These are phyloP conservation scores for Ensete ventricosum DNA, from an alignment of 176 grass and related monocot genomes.

Conservation along the genomic window DNA sequence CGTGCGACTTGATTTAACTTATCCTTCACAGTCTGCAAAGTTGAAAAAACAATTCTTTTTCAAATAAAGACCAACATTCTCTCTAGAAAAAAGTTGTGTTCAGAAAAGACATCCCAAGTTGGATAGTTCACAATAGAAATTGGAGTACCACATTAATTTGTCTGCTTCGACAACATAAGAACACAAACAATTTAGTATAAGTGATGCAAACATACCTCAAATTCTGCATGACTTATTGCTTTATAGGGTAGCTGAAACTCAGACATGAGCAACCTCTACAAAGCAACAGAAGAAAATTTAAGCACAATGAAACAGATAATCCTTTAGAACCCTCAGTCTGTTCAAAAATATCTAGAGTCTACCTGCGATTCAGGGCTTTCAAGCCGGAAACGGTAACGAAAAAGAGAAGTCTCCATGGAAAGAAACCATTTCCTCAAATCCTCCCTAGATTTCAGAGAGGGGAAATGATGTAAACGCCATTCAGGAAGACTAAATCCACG, in stretches of 20 bases:
- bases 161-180: neutral
- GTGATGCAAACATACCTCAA: slow-evolving; percentile 41
- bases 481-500: slow-evolving; percentile 4
- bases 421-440: slow-evolving; percentile 97
- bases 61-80: neutral
- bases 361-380: slow-evolving; percentile 86
- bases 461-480: neutral
- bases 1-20: slow-evolving; percentile 91
- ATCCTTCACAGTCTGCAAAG: slow-evolving; percentile 63
- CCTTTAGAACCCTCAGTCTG: neutral
- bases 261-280: slow-evolving; percentile 71
- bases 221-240: slow-evolving; percentile 65
- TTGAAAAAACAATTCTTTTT: slow-evolving; percentile 24
- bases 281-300: slow-evolving; percentile 9
- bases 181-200: neutral
- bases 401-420: slow-evolving; percentile 82
- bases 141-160: too few relatives aligned
- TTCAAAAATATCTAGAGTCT: slow-evolving; percentile 16
- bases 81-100: neutral
- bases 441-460: slow-evolving; percentile 36
- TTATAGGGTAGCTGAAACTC: slow-evolving; percentile 90
- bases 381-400: slow-evolving; percentile 65
- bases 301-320: neutral
- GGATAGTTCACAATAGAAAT: neutral
- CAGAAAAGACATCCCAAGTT: neutral